Base-by-base conservation (phyloP, 352 stramenopile genomes). In the Pythium apleroticum region DNA sequence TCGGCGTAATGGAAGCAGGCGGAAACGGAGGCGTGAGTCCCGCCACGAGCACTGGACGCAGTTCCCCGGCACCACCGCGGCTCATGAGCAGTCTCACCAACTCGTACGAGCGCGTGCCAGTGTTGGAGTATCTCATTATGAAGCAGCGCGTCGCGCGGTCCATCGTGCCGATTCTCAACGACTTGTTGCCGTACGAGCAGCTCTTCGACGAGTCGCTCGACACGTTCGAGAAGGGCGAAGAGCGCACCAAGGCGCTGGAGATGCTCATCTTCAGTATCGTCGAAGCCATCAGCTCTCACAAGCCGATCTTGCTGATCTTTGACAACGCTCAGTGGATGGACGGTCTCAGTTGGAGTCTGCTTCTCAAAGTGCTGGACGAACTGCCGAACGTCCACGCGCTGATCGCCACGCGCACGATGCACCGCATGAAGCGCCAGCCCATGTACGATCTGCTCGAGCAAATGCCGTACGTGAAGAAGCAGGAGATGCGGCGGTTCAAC, bases 281-380 rank as follows among this genome's bases (percentile, higher is more conserved):
- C 19, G 70, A 85, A 11, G 73, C 72, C 2, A 56, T 89, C 0
- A 90, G 80, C 25, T 63, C 66, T 19, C 54, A 68, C 17, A 89
- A 88, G 33, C 77, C 84, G 0, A 85, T 93, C 22, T 55, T 93
- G 52, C 53, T 93, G 22, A 75, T 84, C 0, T 88, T 90, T 49
- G 84, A 93, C 65, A 86, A 91, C 52, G 81, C 77, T 0, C 84
- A 93, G 52, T 93, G 81, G 84, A 88, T 93, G 68, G 84, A 93
- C 39, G 76, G 74, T 10, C 72, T 73, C 14, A 89, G 78, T 27
- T 88, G 85, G 66, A 75, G 63, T 50, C 69, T 93, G 39, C 68
- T 93, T 49, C 54, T 86, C 3, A 76, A 84, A 11, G 71, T 89
- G 1, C 58, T 91, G 0, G 73, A 85, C 6, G 73, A 89, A 41